Evolutionary conservation across 768 basidiomycete genomes (phyloP).

Genomic region (Auricularia heimuer): DNA sequence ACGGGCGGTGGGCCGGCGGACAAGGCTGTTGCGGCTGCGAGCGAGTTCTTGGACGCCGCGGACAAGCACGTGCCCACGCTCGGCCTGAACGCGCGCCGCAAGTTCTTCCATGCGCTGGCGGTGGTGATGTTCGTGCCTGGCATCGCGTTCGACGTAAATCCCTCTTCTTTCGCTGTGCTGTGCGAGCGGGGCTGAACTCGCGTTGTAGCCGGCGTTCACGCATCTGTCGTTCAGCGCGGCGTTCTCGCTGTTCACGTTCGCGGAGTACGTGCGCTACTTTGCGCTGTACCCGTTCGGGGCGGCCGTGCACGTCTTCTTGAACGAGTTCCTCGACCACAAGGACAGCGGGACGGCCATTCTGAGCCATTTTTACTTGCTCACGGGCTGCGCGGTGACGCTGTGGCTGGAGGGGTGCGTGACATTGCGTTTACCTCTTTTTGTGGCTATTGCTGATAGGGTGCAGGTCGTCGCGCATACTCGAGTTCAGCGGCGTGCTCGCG

Average conservation of each 20-base stretch:
- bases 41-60: slow-evolving; percentile 67
- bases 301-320: slow-evolving; percentile 88
- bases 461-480: slow-evolving; percentile 41
- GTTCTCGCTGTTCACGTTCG: slow-evolving; percentile 90
- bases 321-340: slow-evolving; percentile 92
- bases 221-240: slow-evolving; percentile 92
- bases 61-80: slow-evolving; percentile 87
- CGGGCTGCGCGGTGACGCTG: slow-evolving; percentile 85
- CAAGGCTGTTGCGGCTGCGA: slow-evolving; percentile 21
- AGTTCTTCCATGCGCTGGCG: slow-evolving; percentile 94
- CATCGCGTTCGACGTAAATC: slow-evolving; percentile 78
- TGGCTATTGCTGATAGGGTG: not conserved
- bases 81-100: slow-evolving; percentile 82
- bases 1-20: slow-evolving; percentile 10
- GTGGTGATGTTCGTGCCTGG: slow-evolving; percentile 97
- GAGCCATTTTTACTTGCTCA: slow-evolving; percentile 94
- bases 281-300: slow-evolving; percentile 96
- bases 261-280: slow-evolving; percentile 97
- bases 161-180: slow-evolving; percentile 3
- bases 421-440: not conserved
- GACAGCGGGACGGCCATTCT: slow-evolving; percentile 93
- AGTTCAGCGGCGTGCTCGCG: slow-evolving; percentile 79
- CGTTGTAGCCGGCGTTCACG: slow-evolving; percentile 79
- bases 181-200: not conserved
- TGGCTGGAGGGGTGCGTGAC: slow-evolving; percentile 87